phyloP scores from a whole-genome alignment of 306 rosid genomes.

The Lathyrus oleraceus region DNA sequence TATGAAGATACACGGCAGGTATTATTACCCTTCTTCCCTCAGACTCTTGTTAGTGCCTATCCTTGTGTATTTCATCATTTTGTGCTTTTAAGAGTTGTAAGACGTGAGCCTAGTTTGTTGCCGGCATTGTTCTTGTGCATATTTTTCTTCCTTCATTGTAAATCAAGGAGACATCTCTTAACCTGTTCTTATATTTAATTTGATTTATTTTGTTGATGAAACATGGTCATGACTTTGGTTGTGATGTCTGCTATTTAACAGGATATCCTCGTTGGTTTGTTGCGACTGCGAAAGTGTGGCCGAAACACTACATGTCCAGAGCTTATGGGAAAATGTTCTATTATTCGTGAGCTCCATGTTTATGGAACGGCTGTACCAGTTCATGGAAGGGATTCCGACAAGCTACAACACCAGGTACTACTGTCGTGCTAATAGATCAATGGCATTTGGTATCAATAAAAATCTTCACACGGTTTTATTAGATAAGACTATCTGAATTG shows the following conservation, averaged over 20 bases:
- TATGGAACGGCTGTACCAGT: slow-evolving; percentile 99
- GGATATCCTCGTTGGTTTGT: slow-evolving; percentile 95
- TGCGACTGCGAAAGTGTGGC: slow-evolving; percentile 86
- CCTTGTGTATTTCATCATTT: not conserved
- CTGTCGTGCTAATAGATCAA: slow-evolving; percentile 21
- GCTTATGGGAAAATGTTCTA: slow-evolving; percentile 83
- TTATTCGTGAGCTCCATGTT: slow-evolving; percentile 94
- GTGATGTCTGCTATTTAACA: slow-evolving; percentile 30
- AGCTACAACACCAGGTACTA: slow-evolving; percentile 94
- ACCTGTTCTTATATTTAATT: not conserved
- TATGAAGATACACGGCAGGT: slow-evolving; percentile 94
- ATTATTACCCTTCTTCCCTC: slow-evolving; percentile 26
- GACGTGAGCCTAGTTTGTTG: slow-evolving; percentile 1
- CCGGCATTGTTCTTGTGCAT: slow-evolving; percentile 10
- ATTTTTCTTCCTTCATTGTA: not conserved
- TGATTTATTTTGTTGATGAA: slow-evolving; percentile 5
- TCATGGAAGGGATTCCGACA: slow-evolving; percentile 92
- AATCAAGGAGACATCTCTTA: slow-evolving; percentile 26
- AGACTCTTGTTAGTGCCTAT: not conserved
- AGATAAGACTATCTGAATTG: slow-evolving; percentile 1
- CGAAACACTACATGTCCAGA: slow-evolving; percentile 81
- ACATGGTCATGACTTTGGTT: slow-evolving; percentile 22
- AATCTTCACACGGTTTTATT: slow-evolving; percentile 4
- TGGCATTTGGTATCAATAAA: not conserved
- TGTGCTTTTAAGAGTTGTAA: slow-evolving; percentile 9